A percentile compares a stretch with the other conserved stretches of the same genome.
These are phyloP conservation scores for Antitrichia curtipendula DNA, from an alignment of 225 moss, liverwort and hornwort species.

Conservation along the genomic window DNA sequence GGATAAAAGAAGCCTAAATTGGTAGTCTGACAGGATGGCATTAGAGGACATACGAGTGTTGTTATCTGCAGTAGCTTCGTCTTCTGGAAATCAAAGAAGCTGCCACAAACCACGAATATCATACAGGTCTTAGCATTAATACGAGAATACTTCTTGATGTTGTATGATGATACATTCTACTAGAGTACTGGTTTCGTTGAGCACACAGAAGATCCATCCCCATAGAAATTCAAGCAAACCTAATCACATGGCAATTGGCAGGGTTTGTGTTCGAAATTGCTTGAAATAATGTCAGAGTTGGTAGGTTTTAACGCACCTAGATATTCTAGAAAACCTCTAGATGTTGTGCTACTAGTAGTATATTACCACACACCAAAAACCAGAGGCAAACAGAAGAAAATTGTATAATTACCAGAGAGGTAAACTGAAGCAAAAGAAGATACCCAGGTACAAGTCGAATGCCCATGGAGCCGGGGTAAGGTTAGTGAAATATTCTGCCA, in stretches of 20 bases:
- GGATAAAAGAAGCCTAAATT: not conserved
- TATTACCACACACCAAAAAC: not conserved
- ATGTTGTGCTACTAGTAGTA: not conserved
- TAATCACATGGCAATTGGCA: not conserved
- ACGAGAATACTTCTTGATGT: not conserved
- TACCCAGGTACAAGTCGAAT: slow-evolving; percentile 70
- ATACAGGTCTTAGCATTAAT: not conserved
- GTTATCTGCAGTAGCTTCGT: slow-evolving; percentile 78
- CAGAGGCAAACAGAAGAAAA: not conserved
- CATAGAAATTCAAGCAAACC: not conserved
- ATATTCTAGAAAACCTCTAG: not conserved
- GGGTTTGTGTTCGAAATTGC: not conserved
- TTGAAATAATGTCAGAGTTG: not conserved
- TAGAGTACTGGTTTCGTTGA: not conserved
- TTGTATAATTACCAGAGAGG: slow-evolving; percentile 69
- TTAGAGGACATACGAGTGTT: slow-evolving; percentile 54
- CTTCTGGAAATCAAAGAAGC: slow-evolving; percentile 91
- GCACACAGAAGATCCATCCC: not conserved
- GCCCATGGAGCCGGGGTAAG: slow-evolving; percentile 54
- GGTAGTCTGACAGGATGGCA: not conserved
- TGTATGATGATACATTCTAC: not conserved
- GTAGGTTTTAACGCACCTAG: not conserved
- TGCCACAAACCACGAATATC: slow-evolving; percentile 27
- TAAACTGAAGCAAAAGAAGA: slow-evolving; percentile 82
- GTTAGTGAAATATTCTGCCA: slow-evolving; percentile 52